These are phyloP conservation scores for Yarrowia galli DNA, from an alignment of 1,139 yeast genomes.

Conservation along the genomic window DNA sequence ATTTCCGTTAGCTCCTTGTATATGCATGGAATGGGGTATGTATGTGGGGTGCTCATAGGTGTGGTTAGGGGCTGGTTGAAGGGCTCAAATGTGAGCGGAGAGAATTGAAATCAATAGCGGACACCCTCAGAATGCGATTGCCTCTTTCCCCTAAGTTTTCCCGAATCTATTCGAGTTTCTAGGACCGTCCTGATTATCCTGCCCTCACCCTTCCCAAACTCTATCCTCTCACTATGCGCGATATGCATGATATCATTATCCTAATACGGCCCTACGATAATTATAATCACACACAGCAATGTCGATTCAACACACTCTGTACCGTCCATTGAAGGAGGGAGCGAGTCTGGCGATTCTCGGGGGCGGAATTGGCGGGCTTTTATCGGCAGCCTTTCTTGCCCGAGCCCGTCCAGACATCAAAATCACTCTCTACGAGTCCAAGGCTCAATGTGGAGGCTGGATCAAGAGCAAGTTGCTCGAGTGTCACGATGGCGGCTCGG, in stretches of 20 bases:
- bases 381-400: conserved; percentile 75
- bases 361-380: conserved; percentile 85
- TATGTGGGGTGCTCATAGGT: too few relatives aligned
- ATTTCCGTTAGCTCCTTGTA: background rate
- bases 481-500: conserved; percentile 40
- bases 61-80: too few relatives aligned
- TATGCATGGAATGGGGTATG: too few relatives aligned
- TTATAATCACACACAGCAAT: background rate
- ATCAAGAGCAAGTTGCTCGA: conserved; percentile 58
- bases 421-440: conserved; percentile 67
- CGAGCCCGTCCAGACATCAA: conserved; percentile 68
- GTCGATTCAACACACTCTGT: conserved; percentile 32
- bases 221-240: conserved; percentile 6
- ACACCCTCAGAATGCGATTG: too few relatives aligned
- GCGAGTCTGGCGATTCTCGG: conserved; percentile 62
- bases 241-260: conserved; percentile 23
- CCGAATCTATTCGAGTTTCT: background rate
- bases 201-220: background rate
- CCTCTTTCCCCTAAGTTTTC: background rate
- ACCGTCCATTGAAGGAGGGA: conserved; percentile 43
- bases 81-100: too few relatives aligned
- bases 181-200: background rate
- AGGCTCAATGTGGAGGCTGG: conserved; percentile 76
- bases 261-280: too few relatives aligned
- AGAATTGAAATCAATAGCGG: background rate